Percentiles rank a stretch among this genome's conserved stretches.
These are phyloP conservation scores for Phaffomyces opuntiae DNA, from an alignment of 805 yeast species.

Conservation along the genomic window DNA sequence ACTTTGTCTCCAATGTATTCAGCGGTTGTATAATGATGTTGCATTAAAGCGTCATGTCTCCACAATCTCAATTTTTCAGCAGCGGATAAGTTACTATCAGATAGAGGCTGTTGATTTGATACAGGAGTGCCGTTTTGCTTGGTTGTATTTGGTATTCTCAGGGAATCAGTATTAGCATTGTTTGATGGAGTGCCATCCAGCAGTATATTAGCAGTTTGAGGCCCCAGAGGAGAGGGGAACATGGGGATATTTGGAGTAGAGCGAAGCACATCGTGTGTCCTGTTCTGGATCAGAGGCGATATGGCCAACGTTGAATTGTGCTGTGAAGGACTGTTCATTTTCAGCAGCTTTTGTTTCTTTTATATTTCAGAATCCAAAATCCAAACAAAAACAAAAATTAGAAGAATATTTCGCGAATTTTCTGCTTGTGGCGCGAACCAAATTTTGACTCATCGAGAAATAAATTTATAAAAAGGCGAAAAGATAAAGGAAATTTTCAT, in stretches of 20 bases:
- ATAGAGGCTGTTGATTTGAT: not conserved
- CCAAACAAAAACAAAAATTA: no score
- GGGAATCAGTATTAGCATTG: not conserved
- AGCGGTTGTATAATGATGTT: slow-evolving; percentile 86
- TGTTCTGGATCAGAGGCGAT: slow-evolving; percentile 48
- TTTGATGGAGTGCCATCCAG: not conserved
- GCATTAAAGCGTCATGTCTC: slow-evolving; percentile 91
- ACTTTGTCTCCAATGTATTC: slow-evolving; percentile 90
- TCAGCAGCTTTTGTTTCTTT: no score
- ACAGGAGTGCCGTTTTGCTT: not conserved
- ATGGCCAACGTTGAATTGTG: slow-evolving; percentile 69
- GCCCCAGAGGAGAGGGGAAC: slow-evolving; percentile 25
- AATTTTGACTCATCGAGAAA: no score
- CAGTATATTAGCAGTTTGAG: not conserved
- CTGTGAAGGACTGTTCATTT: slow-evolving; percentile 38
- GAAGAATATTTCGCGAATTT: no score
- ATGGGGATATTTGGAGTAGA: slow-evolving; percentile 42
- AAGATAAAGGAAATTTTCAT: no score
- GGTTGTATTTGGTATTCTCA: not conserved
- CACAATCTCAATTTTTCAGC: slow-evolving; percentile 83
- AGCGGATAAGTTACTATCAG: slow-evolving; percentile 37
- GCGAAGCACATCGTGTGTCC: slow-evolving; percentile 31
- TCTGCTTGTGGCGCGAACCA: no score
- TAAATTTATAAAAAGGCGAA: no score
- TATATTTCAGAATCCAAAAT: no score